These are phyloP conservation scores for Nitzschia palea DNA, from an alignment of 108 stramenopile genomes.

Conservation along the genomic window DNA sequence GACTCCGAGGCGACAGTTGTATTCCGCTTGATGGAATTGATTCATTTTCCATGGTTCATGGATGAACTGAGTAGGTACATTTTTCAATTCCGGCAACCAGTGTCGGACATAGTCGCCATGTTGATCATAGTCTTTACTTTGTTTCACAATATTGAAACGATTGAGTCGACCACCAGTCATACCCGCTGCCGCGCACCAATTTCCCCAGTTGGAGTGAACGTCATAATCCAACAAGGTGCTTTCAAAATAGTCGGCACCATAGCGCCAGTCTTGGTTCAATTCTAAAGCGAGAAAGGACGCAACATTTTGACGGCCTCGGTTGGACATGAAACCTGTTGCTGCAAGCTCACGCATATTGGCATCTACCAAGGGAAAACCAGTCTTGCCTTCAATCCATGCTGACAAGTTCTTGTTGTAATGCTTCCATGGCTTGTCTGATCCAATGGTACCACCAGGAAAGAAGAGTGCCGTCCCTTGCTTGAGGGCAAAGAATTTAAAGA, in stretches of 20 bases:
- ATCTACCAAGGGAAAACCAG: slow-evolving; percentile 93
- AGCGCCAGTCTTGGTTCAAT: slow-evolving; percentile 94
- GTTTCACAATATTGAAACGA: slow-evolving; percentile 94
- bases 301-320: slow-evolving; percentile 96
- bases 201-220: slow-evolving; percentile 93
- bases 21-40: slow-evolving; percentile 72
- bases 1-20: slow-evolving; percentile 66
- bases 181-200: slow-evolving; percentile 90
- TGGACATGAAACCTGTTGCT: slow-evolving; percentile 96
- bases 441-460: slow-evolving; percentile 69
- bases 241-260: slow-evolving; percentile 95
- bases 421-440: slow-evolving; percentile 51
- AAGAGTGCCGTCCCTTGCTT: slow-evolving; percentile 90
- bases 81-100: slow-evolving; percentile 92
- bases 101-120: slow-evolving; percentile 93
- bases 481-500: slow-evolving; percentile 89
- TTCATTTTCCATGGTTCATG: slow-evolving; percentile 92
- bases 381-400: slow-evolving; percentile 83
- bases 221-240: slow-evolving; percentile 91
- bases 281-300: slow-evolving; percentile 92
- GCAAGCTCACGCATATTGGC: slow-evolving; percentile 98
- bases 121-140: slow-evolving; percentile 93
- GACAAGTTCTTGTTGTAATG: slow-evolving; percentile 56
- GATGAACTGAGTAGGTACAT: slow-evolving; percentile 74
- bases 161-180: slow-evolving; percentile 94